Evolutionary conservation across 345 rosid species (phyloP), one percentile per base, ranked within the genome.

Genomic region (Carallia brachiata): DNA sequence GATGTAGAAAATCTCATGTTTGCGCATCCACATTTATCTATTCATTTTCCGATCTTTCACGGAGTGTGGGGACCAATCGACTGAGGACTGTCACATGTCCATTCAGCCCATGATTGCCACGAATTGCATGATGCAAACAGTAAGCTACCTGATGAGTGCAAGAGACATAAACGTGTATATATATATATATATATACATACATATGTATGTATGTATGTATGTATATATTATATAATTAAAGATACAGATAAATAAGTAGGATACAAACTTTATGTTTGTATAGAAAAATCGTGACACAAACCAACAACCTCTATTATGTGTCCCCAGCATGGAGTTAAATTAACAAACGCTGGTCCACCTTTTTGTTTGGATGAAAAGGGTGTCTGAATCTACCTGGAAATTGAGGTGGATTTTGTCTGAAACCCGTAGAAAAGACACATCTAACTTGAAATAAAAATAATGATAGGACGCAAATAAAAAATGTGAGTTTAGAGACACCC

Each of bases 321-420:
- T 68, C 66, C 58, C 75, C 58, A 68, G 50, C 67, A 63, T 40
- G 70, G 36, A 74, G 67, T 66, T 64, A 34, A 77, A 17, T 68
- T 47, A 77, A 63, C 60, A 68, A 53, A 44, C 50, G 50, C 68
- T 44, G 50, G 65, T 48, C 56, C 44, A 59, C 62, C 44, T 48
- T 63, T 73, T 50, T 66, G 73, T 62, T 50, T 72, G 79, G 66
- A 18, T 55, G 44, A 73, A 79, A 77, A 73, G 74, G 80, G 77
- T 73, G 86, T 62, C 71, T 77, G 84, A 85, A 83, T 81, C 89
- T 79, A 81, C 80, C 82, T 85, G 85, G 82, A 83, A 75, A 70
- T 79, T 85, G 82, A 77, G 86, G 84, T 70, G 86, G 77, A 73
- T 78, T 82, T 80, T 82, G 86, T 75, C 86, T 75, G 63, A 36